Percentiles rank a stretch among this genome's conserved stretches.
Evolutionary conservation across 371 early-diverging fungal genomes (phyloP).

Genomic region (Phascolomyces articulosus): DNA sequence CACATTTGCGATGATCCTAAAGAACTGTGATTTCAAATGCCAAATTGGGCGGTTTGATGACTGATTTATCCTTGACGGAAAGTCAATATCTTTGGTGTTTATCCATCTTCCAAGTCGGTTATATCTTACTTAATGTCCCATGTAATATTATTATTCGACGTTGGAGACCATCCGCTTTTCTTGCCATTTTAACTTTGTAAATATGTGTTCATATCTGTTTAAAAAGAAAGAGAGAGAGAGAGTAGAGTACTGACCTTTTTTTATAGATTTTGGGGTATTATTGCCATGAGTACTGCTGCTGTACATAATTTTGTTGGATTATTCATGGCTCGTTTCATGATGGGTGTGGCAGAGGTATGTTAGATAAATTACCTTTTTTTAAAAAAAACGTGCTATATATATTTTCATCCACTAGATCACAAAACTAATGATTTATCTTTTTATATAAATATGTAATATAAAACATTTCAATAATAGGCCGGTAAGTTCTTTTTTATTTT

Average conservation of each 20-base stretch:
- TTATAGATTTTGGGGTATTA: conserved; percentile 28
- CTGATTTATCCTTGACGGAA: conserved; percentile 25
- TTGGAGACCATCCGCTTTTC: conserved; percentile 17
- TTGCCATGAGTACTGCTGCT: conserved; percentile 24
- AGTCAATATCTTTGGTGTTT: conserved; percentile 21
- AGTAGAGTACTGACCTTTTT: too few species aligned
- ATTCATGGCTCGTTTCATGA: conserved; percentile 9
- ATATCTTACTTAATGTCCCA: conserved; percentile 36
- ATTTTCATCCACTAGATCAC: too few species aligned
- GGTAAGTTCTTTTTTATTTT: too few species aligned
- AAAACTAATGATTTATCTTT: too few species aligned
- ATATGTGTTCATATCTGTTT: too few species aligned
- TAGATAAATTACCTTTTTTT: too few species aligned
- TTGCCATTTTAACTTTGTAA: conserved; percentile 26
- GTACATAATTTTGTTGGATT: conserved; percentile 21
- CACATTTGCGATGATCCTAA: too few species aligned
- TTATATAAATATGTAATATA: too few species aligned
- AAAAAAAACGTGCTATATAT: too few species aligned
- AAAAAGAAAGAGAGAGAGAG: too few species aligned
- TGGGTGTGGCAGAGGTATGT: conserved; percentile 22
- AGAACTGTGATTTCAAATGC: conserved; percentile 46
- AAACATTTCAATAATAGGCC: too few species aligned
- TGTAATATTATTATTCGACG: conserved; percentile 37
- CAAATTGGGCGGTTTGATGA: conserved; percentile 33
- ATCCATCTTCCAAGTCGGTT: conserved; percentile 22